A percentile compares a stretch with the other conserved stretches of the same genome.
These are phyloP conservation scores for Brassica napus DNA, from an alignment of 345 rosid genomes.

Conservation along the genomic window Da-Ae NC_063442.1:2049501-2050000, in stretches of 20 bases:
- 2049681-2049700: too few relatives aligned
- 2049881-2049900: background rate
- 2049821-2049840: background rate
- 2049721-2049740: too few relatives aligned
- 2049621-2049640: background rate
- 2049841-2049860: conserved; percentile 1
- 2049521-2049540: background rate
- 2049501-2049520: conserved; percentile 1
- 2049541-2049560: background rate
- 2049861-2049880: background rate
- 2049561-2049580: background rate
- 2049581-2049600: background rate
- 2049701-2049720: too few relatives aligned
- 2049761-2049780: background rate
- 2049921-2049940: background rate
- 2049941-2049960: background rate
- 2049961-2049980: background rate
- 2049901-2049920: background rate
- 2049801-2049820: background rate
- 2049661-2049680: background rate
- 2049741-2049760: too few relatives aligned
- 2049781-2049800: background rate
- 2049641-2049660: background rate
- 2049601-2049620: background rate
- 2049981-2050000: background rate